Evolutionary conservation across 306 rosid species (phyloP).

Genomic region (cucumber (Cucumis sativus)): DNA sequence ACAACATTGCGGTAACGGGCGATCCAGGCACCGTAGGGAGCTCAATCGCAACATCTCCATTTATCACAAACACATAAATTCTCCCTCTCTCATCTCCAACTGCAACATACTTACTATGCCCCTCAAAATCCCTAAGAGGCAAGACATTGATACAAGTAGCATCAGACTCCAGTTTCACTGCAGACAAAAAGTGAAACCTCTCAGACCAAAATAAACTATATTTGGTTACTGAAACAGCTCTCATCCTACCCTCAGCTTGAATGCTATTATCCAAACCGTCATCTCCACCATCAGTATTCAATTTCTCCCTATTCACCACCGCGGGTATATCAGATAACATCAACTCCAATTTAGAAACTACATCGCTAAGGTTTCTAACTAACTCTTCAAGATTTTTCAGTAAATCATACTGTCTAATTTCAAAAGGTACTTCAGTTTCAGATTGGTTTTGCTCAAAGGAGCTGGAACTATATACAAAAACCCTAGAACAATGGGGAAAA

Average conservation of each 20-base stretch:
- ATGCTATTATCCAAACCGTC: slow-evolving; percentile 23
- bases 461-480: slow-evolving; percentile 20
- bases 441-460: slow-evolving; percentile 17
- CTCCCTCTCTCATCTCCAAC: slow-evolving; percentile 82
- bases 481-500: slow-evolving; percentile 20
- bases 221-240: slow-evolving; percentile 63
- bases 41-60: slow-evolving; percentile 81
- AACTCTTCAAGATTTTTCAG: slow-evolving; percentile 57
- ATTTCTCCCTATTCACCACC: slow-evolving; percentile 5
- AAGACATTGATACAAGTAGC: slow-evolving; percentile 72
- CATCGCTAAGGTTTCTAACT: slow-evolving; percentile 63
- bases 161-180: slow-evolving; percentile 69
- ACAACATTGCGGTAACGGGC: slow-evolving; percentile 54
- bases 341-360: slow-evolving; percentile 54
- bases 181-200: slow-evolving; percentile 77
- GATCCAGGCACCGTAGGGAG: slow-evolving; percentile 35
- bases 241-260: slow-evolving; percentile 28
- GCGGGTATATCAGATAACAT: slow-evolving; percentile 27
- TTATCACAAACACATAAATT: slow-evolving; percentile 62
- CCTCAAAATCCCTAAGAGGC: slow-evolving; percentile 82
- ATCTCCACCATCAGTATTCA: slow-evolving; percentile 13
- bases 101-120: slow-evolving; percentile 69
- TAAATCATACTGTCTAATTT: slow-evolving; percentile 28
- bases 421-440: neutral
- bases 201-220: slow-evolving; percentile 89